These are phyloP conservation scores for Stephanocyclus meneghinianus DNA, from an alignment of 352 stramenopile species.

Conservation along the genomic window DNA sequence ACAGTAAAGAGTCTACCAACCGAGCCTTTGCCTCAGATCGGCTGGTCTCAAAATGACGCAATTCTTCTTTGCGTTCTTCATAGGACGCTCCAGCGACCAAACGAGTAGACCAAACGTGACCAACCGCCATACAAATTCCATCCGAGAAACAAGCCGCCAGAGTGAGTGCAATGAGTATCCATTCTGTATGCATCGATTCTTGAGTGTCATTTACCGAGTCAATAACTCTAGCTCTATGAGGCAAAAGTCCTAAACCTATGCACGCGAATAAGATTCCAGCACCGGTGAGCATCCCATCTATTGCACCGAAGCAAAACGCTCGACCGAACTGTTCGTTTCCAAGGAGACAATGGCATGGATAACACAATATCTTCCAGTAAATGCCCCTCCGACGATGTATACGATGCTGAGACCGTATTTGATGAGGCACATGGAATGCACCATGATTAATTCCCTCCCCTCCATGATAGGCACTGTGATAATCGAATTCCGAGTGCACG, in stretches of 20 bases:
- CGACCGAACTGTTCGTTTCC: slow-evolving; percentile 36
- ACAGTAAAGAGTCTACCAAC: slow-evolving; percentile 66
- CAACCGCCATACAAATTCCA: slow-evolving; percentile 68
- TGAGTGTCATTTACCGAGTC: background rate
- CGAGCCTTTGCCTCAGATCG: slow-evolving; percentile 61
- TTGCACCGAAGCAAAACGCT: slow-evolving; percentile 72
- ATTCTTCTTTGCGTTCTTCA: slow-evolving; percentile 47
- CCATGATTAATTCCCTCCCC: background rate
- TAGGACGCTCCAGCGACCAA: slow-evolving; percentile 34
- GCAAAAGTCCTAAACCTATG: slow-evolving; percentile 52
- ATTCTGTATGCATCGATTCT: slow-evolving; percentile 19
- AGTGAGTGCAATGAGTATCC: slow-evolving; percentile 39
- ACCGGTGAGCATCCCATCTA: slow-evolving; percentile 74
- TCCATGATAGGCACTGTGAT: slow-evolving; percentile 8
- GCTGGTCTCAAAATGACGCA: slow-evolving; percentile 40
- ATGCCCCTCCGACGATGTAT: background rate
- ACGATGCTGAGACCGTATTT: slow-evolving; percentile 3
- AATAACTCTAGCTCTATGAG: background rate
- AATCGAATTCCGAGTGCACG: slow-evolving; percentile 7
- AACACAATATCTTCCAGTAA: slow-evolving; percentile 14
- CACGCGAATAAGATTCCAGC: slow-evolving; percentile 57
- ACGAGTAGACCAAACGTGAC: slow-evolving; percentile 70
- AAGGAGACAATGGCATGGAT: slow-evolving; percentile 13
- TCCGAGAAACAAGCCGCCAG: slow-evolving; percentile 60
- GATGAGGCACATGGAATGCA: background rate